Percentiles rank a stretch among this genome's conserved stretches.
Conservation (phyloP, 1,284 basidiomycete species). For the Paramarasmius palmivorus region DNA sequence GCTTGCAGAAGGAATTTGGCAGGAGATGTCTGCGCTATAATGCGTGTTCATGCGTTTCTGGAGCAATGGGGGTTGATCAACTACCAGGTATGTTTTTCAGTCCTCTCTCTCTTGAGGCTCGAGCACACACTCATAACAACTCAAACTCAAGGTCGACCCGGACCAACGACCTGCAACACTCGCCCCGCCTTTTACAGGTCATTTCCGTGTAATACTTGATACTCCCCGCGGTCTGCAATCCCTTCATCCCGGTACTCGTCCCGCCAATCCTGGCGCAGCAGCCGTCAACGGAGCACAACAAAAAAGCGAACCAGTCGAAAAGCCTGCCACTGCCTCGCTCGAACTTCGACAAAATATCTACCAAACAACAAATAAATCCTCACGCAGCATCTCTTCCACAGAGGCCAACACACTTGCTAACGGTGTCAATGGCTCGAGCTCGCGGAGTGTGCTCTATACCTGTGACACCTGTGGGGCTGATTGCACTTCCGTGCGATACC, state of each 20-base stretch:
- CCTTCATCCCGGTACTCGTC: constrained; percentile 87
- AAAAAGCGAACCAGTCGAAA: constrained; percentile 3
- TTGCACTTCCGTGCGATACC: constrained; percentile 88
- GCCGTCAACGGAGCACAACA: constrained; percentile 49
- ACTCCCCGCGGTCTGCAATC: constrained; percentile 96
- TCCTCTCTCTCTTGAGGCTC: neutral
- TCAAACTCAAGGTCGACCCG: constrained; percentile 86
- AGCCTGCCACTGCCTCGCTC: constrained; percentile 57
- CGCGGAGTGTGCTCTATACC: constrained; percentile 59
- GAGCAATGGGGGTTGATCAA: constrained; percentile 99
- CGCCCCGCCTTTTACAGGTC: constrained; percentile 97
- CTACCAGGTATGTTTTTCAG: constrained; percentile 82
- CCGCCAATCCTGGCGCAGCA: constrained; percentile 43
- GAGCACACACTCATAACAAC: constrained; percentile 1
- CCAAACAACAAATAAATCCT: constrained; percentile 82
- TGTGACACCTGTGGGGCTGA: constrained; percentile 97
- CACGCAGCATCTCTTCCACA: constrained; percentile 57
- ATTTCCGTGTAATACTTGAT: constrained; percentile 97
- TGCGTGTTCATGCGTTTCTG: constrained; percentile 98
- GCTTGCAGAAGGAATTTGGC: constrained; percentile 95
- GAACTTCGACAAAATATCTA: constrained; percentile 88
- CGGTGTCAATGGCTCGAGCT: constrained; percentile 50
- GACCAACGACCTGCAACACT: constrained; percentile 93
- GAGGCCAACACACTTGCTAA: constrained; percentile 43
- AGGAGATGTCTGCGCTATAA: constrained; percentile 97